phyloP scores from a whole-genome alignment of 306 rosid species.

The Cicer chorassanicum region DNA sequence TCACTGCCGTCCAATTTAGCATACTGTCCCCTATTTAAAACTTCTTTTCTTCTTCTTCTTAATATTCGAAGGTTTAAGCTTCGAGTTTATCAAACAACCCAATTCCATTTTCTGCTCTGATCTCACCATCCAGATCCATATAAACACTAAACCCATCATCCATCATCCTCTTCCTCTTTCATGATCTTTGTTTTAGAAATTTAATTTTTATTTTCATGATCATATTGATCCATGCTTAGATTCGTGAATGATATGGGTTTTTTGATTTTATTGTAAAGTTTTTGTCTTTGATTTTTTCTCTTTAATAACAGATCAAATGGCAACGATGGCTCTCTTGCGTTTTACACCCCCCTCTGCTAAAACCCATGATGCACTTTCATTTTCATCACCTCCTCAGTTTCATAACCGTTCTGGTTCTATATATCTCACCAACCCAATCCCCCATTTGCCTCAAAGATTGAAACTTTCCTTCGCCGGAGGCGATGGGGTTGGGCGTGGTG shows the following conservation, averaged over 20 bases:
- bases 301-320: slow-evolving; percentile 56
- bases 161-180: neutral
- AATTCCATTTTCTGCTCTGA: neutral
- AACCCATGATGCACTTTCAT: slow-evolving; percentile 42
- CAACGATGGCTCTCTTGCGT: slow-evolving; percentile 69
- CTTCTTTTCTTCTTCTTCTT: neutral
- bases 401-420: slow-evolving; percentile 40
- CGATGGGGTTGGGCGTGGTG: slow-evolving; percentile 50
- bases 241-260: neutral
- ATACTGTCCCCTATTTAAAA: too few relatives aligned
- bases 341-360: slow-evolving; percentile 55
- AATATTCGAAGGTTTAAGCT: neutral
- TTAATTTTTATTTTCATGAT: neutral
- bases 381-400: slow-evolving; percentile 50
- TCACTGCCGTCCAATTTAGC: too few relatives aligned
- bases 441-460: slow-evolving; percentile 45
- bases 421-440: slow-evolving; percentile 40
- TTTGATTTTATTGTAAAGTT: slow-evolving; percentile 30
- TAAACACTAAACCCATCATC: neutral
- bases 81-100: too few relatives aligned
- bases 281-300: neutral
- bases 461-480: slow-evolving; percentile 63
- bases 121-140: neutral
- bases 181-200: neutral
- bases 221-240: too few relatives aligned